Evolutionary conservation across 1,284 basidiomycete species (phyloP).

Genomic region (Vanrija humicola): DNA sequence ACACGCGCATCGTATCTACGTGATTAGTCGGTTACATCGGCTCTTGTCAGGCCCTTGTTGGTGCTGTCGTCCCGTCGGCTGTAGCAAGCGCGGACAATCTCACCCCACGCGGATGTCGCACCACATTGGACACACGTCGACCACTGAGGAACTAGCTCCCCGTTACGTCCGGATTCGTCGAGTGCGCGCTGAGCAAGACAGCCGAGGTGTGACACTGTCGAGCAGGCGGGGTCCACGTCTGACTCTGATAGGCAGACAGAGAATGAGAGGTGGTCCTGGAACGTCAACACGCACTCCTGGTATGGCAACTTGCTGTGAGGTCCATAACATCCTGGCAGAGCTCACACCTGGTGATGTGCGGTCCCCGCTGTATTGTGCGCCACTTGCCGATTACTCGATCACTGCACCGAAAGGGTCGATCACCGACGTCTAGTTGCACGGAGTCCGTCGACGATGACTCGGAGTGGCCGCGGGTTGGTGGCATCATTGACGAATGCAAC

Average conservation of each 20-base stretch:
- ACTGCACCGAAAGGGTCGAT: slow-evolving; percentile 53
- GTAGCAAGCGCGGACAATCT: slow-evolving; percentile 66
- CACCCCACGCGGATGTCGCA: slow-evolving; percentile 67
- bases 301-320: slow-evolving; percentile 52
- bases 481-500: slow-evolving; percentile 53
- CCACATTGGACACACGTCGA: slow-evolving; percentile 31
- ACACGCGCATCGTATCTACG: no score
- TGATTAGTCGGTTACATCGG: no score
- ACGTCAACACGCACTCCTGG: slow-evolving; percentile 4
- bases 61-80: no score
- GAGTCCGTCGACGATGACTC: slow-evolving; percentile 52
- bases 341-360: slow-evolving; percentile 52
- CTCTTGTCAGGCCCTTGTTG: no score
- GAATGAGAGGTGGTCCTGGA: slow-evolving; percentile 58
- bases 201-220: slow-evolving; percentile 58
- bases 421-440: slow-evolving; percentile 61
- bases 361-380: not conserved
- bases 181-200: slow-evolving; percentile 57
- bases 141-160: not conserved
- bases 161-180: no score
- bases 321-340: slow-evolving; percentile 56
- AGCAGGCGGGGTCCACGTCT: no score
- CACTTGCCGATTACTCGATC: slow-evolving; percentile 27
- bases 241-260: slow-evolving; percentile 51
- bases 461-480: slow-evolving; percentile 25